Evolutionary conservation across 306 rosid genomes (phyloP).

Genomic region (Medicago ruthenica): DNA sequence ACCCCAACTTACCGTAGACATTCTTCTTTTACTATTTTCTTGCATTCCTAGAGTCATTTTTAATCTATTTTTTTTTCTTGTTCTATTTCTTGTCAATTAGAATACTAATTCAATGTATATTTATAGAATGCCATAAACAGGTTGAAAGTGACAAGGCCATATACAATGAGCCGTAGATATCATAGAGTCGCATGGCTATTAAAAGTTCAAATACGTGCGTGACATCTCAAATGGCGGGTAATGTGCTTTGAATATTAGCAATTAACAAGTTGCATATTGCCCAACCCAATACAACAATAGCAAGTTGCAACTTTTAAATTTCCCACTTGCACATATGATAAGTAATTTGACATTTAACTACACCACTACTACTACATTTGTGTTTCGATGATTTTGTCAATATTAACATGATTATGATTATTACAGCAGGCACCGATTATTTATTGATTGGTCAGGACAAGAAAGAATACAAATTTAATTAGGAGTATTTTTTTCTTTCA

Average conservation of each 20-base stretch:
- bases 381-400: constrained; percentile 37
- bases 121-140: not conserved
- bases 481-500: not conserved
- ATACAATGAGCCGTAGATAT: constrained; percentile 8
- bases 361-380: not conserved
- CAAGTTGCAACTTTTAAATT: constrained; percentile 40
- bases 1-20: not conserved
- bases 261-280: constrained; percentile 39
- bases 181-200: constrained; percentile 12
- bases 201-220: constrained; percentile 12
- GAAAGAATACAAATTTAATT: not conserved
- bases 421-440: not conserved
- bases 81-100: constrained; percentile 6
- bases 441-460: not conserved
- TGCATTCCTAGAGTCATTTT: not conserved
- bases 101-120: constrained; percentile 1
- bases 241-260: constrained; percentile 24
- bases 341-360: constrained; percentile 43
- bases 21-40: not conserved
- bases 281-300: constrained; percentile 23
- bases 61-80: not conserved
- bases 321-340: constrained; percentile 28
- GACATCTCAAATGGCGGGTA: constrained; percentile 22
- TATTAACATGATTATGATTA: constrained; percentile 39
- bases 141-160: constrained; percentile 40